Base-by-base conservation (phyloP, 2,329 filamentous ascomycete species). In the Parafenestella ontariensis region DNA sequence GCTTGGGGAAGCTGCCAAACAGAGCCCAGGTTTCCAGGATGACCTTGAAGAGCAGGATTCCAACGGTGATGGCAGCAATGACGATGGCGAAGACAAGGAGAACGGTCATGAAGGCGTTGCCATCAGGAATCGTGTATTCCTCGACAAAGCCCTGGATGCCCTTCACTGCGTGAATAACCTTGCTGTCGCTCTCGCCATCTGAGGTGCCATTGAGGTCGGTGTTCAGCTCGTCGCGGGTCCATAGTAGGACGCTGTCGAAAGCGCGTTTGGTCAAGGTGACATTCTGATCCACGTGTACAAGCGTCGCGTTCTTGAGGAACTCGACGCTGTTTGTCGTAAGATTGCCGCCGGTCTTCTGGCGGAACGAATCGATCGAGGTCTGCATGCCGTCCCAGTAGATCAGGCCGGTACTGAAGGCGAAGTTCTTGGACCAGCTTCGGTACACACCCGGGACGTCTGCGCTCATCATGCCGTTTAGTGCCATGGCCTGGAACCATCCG, bases 31-130 rank as follows among this genome's bases (percentile, higher is more conserved):
- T 81, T 77, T 98, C 95, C 46, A 99, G 85, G 46, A 97, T 86
- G 53, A 96, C 87, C 81, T 98, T 99, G 77, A 96, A 84, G 5
- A 98, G 84, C 24, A 98, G 82, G 62, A 98, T 93, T 23, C 90
- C 87, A 21, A 96, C 90, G 39, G 90, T 89, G 61, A 97, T 94
- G 29, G 85, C 85, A 3, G 87, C 93, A 60, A 98, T 86, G 47
- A 96, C 83, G 61, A 96, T 95, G 58, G 92, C 91, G 56, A 96
- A 94, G 55, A 97, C 81, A 46, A 98, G 81, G 1, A 98, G 84
- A 4, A 96, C 88, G 0, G 92, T 97, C 93, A 99, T 96, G 80
- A 98, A 98, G 1, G 92, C 92, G 78, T 97, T 96, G 44, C 90
- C 87, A 64, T 90, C 86, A 17, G 95, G 95, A 48, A 98, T 92